Evolutionary conservation across 2,329 filamentous ascomycete genomes (phyloP), one percentile per base, ranked within the genome.

Genomic region (Apiospora hydei): DNA sequence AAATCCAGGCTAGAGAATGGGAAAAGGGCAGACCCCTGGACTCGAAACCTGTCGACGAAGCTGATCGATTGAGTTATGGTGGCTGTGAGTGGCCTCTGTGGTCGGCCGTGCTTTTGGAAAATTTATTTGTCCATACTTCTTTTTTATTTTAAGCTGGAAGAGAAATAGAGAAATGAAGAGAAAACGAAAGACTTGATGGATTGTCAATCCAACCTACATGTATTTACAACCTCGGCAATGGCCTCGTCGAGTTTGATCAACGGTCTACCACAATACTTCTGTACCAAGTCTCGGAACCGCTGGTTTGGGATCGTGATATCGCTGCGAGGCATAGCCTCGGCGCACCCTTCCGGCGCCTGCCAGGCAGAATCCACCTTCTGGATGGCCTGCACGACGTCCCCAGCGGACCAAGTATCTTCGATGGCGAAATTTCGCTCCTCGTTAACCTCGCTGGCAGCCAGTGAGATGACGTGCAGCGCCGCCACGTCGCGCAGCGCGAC

Each of bases 351-450:
- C 21, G 57, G 57, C 10, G 18, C 10, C 34, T 64, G 57, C 57
- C 57, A 64, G 18, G 18, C 57, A 38, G 30, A 0, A 1, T 64
- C 57, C 16, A 64, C 57, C 34, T 64, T 41, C 18, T 4, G 16
- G 34, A 64, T 64, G 34, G 57, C 57, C 8, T 41, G 8, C 4
- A 18, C 57, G 10, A 64, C 57, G 57, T 64, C 57, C 10, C 34
- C 34, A n/a, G 57, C 57, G 4, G 53, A 61, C 53, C 53, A 61
- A 16, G 53, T 38, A 30, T n/a, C 30, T 41, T 61, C 30, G 16
- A 61, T 61, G 53, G 53, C 53, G 30, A 61, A 61, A 16, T 38
- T 21, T 18, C 53, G 53, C 53, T 61, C 53, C 18, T 30, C 53
- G 53, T 18, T 38, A 3, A 61, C 30, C 53, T 61, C 53, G 16